Evolutionary conservation across 441 rosid species (phyloP).

Genomic region (Aleurites moluccanus): DNA sequence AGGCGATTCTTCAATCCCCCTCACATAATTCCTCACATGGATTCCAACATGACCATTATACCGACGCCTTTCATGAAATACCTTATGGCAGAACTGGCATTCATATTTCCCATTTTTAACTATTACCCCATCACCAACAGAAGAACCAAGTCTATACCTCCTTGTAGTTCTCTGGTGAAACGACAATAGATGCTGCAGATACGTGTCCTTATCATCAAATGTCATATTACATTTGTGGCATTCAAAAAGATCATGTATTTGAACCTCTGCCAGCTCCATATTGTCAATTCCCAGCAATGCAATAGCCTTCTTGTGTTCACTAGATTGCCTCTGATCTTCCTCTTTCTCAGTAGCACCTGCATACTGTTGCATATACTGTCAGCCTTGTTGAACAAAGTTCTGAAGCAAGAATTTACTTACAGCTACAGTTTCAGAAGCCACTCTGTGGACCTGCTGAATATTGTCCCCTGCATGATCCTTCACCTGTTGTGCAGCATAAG

Average conservation of each 20-base stretch:
- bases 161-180: conserved; percentile 23
- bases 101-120: conserved; percentile 72
- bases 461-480: conserved; percentile 26
- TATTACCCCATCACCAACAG: conserved; percentile 77
- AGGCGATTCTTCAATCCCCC: conserved; percentile 60
- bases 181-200: conserved; percentile 69
- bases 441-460: conserved; percentile 30
- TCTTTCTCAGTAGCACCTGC: conserved; percentile 32
- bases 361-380: conserved; percentile 36
- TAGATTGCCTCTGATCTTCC: conserved; percentile 36
- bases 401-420: conserved; percentile 21
- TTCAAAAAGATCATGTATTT: conserved; percentile 56
- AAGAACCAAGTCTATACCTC: conserved; percentile 47
- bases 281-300: conserved; percentile 43
- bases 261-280: conserved; percentile 58
- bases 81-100: conserved; percentile 75
- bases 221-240: conserved; percentile 67
- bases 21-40: conserved; percentile 69
- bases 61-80: conserved; percentile 65
- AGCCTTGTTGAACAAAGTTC: conserved; percentile 17
- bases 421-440: conserved; percentile 36
- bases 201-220: conserved; percentile 62
- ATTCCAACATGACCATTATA: conserved; percentile 75
- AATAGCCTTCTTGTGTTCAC: conserved; percentile 36
- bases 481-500: conserved; percentile 25